These are phyloP conservation scores for Ascocoryne sarcoides DNA, from an alignment of 2,329 filamentous ascomycete genomes.

Conservation along the genomic window DNA sequence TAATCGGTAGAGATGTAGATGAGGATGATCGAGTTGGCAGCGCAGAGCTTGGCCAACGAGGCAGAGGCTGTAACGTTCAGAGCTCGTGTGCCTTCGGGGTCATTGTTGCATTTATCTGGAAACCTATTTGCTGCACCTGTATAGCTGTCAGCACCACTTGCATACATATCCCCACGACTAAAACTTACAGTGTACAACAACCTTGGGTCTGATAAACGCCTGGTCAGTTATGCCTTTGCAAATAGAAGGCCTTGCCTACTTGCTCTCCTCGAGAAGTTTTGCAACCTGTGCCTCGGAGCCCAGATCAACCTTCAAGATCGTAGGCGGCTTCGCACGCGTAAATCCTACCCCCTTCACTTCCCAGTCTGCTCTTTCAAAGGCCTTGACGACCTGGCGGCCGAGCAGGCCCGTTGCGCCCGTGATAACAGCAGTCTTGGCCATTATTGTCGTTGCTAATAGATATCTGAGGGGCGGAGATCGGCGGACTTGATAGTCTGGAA, in stretches of 20 bases:
- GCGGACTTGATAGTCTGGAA: too few species aligned
- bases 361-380: slow-evolving; percentile 61
- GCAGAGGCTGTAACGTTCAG: slow-evolving; percentile 68
- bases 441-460: slow-evolving; percentile 13
- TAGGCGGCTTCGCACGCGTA: slow-evolving; percentile 62
- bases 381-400: slow-evolving; percentile 66
- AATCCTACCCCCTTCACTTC: slow-evolving; percentile 64
- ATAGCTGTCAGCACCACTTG: slow-evolving; percentile 4
- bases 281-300: slow-evolving; percentile 35
- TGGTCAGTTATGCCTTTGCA: slow-evolving; percentile 11
- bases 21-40: slow-evolving; percentile 50
- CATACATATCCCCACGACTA: not conserved
- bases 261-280: slow-evolving; percentile 42
- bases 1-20: slow-evolving; percentile 81
- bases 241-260: slow-evolving; percentile 36
- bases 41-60: slow-evolving; percentile 57
- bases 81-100: slow-evolving; percentile 64
- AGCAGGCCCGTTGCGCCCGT: slow-evolving; percentile 81
- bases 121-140: slow-evolving; percentile 78
- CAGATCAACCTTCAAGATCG: slow-evolving; percentile 42
- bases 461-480: too few species aligned
- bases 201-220: slow-evolving; percentile 49
- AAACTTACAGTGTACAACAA: slow-evolving; percentile 69
- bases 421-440: slow-evolving; percentile 53
- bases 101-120: slow-evolving; percentile 74